Percentiles rank a stretch among this genome's conserved stretches.
These are phyloP conservation scores for Neurospora terricola DNA, from an alignment of 495 filamentous ascomycete genomes.

Conservation along the genomic window DNA sequence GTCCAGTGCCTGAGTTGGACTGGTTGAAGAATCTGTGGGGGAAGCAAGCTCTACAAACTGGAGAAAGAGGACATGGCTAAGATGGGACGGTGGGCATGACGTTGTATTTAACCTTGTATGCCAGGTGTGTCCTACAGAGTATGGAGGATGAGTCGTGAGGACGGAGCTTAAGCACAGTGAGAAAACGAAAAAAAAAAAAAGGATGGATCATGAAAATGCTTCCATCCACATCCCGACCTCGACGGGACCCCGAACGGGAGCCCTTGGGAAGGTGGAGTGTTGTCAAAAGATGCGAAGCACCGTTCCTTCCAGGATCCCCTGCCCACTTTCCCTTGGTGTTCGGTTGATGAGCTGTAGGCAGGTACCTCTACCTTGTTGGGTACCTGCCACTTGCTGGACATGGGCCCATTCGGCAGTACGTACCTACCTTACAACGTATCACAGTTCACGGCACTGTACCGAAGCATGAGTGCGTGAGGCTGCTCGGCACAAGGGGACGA, in stretches of 20 bases:
- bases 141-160: not conserved
- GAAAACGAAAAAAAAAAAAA: not conserved
- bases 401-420: not conserved
- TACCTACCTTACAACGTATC: not conserved
- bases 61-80: not conserved
- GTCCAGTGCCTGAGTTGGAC: not conserved
- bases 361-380: not conserved
- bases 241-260: not conserved
- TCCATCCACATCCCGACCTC: not conserved
- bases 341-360: not conserved
- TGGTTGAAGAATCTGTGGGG: not conserved
- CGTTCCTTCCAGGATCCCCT: not conserved
- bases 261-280: not conserved
- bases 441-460: not conserved
- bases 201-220: not conserved
- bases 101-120: constrained; percentile 1
- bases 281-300: not conserved
- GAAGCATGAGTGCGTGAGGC: not conserved
- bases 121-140: not conserved
- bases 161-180: not conserved
- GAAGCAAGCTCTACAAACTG: not conserved
- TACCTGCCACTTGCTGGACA: not conserved
- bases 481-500: not conserved
- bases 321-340: too few species aligned
- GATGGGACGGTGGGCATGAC: not conserved